Evolutionary conservation across 305 asterid species (phyloP).

Genomic region (Fraxinus ornus): DNA sequence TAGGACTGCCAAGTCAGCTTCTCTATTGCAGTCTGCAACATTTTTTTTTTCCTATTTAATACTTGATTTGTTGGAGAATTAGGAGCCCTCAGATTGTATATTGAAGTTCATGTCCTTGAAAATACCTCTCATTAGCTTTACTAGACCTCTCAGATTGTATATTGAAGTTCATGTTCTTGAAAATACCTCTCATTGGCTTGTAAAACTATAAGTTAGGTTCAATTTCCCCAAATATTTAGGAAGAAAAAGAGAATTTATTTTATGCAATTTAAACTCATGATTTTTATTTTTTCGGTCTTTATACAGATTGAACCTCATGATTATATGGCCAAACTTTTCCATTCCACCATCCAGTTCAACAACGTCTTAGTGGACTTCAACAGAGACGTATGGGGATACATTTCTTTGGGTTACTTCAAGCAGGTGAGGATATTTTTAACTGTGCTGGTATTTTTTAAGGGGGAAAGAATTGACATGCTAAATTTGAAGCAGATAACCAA

Average conservation of each 20-base stretch:
- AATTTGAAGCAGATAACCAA: slow-evolving; percentile 59
- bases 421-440: slow-evolving; percentile 47
- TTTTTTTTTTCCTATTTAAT: background rate
- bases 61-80: background rate
- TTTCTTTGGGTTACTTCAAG: slow-evolving; percentile 78
- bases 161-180: background rate
- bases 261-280: slow-evolving; percentile 12
- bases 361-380: slow-evolving; percentile 68
- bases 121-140: background rate
- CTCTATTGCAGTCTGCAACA: background rate
- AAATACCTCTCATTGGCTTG: background rate
- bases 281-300: slow-evolving; percentile 20
- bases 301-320: slow-evolving; percentile 91
- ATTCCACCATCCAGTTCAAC: slow-evolving; percentile 67
- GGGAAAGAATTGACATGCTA: slow-evolving; percentile 7
- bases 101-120: background rate
- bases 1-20: background rate
- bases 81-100: background rate
- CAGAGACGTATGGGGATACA: slow-evolving; percentile 84
- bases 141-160: background rate
- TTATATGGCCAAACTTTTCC: slow-evolving; percentile 77
- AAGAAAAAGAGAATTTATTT: background rate
- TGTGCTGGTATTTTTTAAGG: slow-evolving; percentile 1
- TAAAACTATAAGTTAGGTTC: background rate
- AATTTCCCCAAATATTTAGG: background rate